Percentiles rank a stretch among this genome's conserved stretches.
Conservation (phyloP, 306 rosid genomes). For the Citrullus colocynthis region DNA sequence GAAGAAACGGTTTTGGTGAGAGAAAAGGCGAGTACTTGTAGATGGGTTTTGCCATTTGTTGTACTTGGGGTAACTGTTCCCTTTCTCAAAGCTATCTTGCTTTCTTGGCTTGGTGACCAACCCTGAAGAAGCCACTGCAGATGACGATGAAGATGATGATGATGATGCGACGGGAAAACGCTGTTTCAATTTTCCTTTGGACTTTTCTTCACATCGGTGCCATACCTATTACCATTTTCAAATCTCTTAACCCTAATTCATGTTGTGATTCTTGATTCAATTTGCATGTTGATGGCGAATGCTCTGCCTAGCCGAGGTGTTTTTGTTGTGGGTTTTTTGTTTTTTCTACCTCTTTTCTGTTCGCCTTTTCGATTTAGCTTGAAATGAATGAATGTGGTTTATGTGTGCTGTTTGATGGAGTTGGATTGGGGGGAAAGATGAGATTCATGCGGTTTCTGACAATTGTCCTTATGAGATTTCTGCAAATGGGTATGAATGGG, state of each 20-base stretch:
- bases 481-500: background rate
- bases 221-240: background rate
- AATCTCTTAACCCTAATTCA: slow-evolving; percentile 15
- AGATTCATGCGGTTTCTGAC: background rate
- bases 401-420: background rate
- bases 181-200: background rate
- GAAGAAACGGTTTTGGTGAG: slow-evolving; percentile 4
- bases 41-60: slow-evolving; percentile 22
- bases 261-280: slow-evolving; percentile 3
- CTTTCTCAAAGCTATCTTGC: slow-evolving; percentile 17
- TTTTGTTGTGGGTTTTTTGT: background rate
- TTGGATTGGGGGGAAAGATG: background rate
- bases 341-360: background rate
- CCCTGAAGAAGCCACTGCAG: background rate
- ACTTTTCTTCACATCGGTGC: background rate
- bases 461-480: background rate
- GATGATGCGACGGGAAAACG: slow-evolving; percentile 12
- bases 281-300: slow-evolving; percentile 11
- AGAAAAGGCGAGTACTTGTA: slow-evolving; percentile 3
- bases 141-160: background rate
- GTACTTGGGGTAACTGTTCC: slow-evolving; percentile 19
- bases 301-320: slow-evolving; percentile 7
- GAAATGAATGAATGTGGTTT: slow-evolving; percentile 3
- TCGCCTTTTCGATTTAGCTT: background rate
- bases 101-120: slow-evolving; percentile 8